These are phyloP conservation scores for Breynia disticha DNA, from an alignment of 441 rosid genomes.

Conservation along the genomic window DNA sequence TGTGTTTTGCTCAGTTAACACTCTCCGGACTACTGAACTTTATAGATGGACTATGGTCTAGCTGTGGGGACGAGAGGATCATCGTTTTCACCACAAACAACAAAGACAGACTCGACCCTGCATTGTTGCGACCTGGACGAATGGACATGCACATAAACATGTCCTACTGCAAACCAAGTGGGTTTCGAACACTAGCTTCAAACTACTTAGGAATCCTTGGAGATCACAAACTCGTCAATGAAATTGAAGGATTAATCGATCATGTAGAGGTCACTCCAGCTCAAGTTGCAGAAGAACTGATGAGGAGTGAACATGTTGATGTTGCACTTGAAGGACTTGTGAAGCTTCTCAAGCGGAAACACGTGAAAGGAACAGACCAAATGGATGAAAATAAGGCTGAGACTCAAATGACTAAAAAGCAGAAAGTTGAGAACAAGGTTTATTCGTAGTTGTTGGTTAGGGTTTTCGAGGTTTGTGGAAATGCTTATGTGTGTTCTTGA, in stretches of 20 bases:
- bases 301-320: slow-evolving; percentile 36
- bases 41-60: slow-evolving; percentile 70
- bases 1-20: slow-evolving; percentile 18
- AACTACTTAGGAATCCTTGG: slow-evolving; percentile 31
- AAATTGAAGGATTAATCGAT: slow-evolving; percentile 26
- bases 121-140: slow-evolving; percentile 51
- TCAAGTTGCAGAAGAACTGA: slow-evolving; percentile 42
- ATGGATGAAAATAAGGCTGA: no score
- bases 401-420: no score
- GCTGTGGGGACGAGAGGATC: slow-evolving; percentile 51
- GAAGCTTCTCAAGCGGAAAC: slow-evolving; percentile 31
- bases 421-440: no score
- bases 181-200: slow-evolving; percentile 39
- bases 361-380: background rate
- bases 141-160: slow-evolving; percentile 62
- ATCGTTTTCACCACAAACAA: slow-evolving; percentile 58
- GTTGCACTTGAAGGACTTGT: slow-evolving; percentile 30
- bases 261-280: slow-evolving; percentile 41
- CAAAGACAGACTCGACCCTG: slow-evolving; percentile 50
- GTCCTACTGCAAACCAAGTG: slow-evolving; percentile 43
- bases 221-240: slow-evolving; percentile 27
- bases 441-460: no score
- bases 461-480: no score
- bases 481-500: no score
- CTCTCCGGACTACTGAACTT: slow-evolving; percentile 48